Evolutionary conservation across 371 early-diverging fungal species (phyloP), one percentile per base, ranked within the genome.

Genomic region (Amoeboaphelidium protococcarum): DNA sequence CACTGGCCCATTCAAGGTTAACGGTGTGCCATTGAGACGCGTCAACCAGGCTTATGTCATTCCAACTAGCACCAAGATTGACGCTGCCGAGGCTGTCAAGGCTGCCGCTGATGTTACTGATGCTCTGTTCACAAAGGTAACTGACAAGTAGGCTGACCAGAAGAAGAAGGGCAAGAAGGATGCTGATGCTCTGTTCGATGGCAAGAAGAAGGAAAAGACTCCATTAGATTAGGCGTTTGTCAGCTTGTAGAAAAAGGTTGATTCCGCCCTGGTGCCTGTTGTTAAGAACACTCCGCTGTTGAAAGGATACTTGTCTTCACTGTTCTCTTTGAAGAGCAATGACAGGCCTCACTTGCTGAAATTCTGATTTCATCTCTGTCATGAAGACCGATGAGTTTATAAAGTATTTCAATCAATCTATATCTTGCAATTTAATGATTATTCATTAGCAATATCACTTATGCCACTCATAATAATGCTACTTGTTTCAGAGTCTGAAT

Each of bases 31-130:
- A 50, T 69, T 95, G 56, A 76, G 84, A 57, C 86, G 96, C 53
- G 89, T 95, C 68, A 85, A 89, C 79, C 90, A 88, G 71, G 85
- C 91, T 54, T 94, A 89, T 67, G 94, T 86, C 56, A 80, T 92
- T 61, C 90, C 94, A 58, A 95, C 94, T 61, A 85, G 91, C 58
- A 87, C 94, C 71, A 86, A 86, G 74, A 59, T 95, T 31, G 87
- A 92, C 60, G 53, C 94, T 48, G 65, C 79, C 48, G 63, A 58
- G 47, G 70, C 78, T 62, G 42, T 42, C 23, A 23, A 41, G 19
- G 13, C 1, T 2, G 19, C 19, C 19, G 19, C 13, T 16, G 2
- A n/a, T 2, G 20, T 1, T n/a, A 40, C 13, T 40, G 20, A 1
- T 1, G 20, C 13, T 40, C 13, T 40, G 2, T 2, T n/a, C 20